Conservation (phyloP, 495 filamentous ascomycete species). For the Talaromyces adpressus region DNA sequence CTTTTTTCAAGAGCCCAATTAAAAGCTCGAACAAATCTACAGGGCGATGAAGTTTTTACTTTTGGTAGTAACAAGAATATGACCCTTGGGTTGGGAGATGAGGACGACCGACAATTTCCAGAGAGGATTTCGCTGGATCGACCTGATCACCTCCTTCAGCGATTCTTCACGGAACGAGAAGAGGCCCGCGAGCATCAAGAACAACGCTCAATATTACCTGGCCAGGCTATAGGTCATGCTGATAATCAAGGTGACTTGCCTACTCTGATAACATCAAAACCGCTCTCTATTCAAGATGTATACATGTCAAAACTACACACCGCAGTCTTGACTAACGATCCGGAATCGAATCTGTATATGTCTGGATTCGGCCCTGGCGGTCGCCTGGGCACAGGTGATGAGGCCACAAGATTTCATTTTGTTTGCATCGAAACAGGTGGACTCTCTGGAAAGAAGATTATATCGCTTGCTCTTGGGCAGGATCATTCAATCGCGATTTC, state of each 20-base stretch:
- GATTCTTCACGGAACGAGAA: slow-evolving; percentile 59
- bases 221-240: slow-evolving; percentile 13
- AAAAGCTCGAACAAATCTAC: slow-evolving; percentile 30
- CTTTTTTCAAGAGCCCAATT: slow-evolving; percentile 15
- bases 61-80: slow-evolving; percentile 96
- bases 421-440: slow-evolving; percentile 68
- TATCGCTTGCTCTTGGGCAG: slow-evolving; percentile 72
- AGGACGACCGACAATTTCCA: slow-evolving; percentile 89
- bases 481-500: slow-evolving; percentile 86
- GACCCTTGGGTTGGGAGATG: slow-evolving; percentile 83
- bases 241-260: slow-evolving; percentile 48
- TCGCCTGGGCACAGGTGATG: slow-evolving; percentile 82
- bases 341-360: slow-evolving; percentile 84
- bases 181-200: slow-evolving; percentile 22
- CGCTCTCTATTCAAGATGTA: slow-evolving; percentile 67
- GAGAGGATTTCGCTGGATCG: slow-evolving; percentile 73
- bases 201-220: slow-evolving; percentile 14
- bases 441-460: slow-evolving; percentile 61
- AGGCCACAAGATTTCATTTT: slow-evolving; percentile 79
- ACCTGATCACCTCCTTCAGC: slow-evolving; percentile 68
- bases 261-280: slow-evolving; percentile 56
- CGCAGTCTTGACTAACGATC: slow-evolving; percentile 83
- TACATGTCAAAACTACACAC: slow-evolving; percentile 88
- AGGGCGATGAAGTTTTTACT: slow-evolving; percentile 81
- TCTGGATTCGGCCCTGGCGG: slow-evolving; percentile 91